Evolutionary conservation across 106 monocot genomes (phyloP).

Genomic region (Posidonia australis): DNA sequence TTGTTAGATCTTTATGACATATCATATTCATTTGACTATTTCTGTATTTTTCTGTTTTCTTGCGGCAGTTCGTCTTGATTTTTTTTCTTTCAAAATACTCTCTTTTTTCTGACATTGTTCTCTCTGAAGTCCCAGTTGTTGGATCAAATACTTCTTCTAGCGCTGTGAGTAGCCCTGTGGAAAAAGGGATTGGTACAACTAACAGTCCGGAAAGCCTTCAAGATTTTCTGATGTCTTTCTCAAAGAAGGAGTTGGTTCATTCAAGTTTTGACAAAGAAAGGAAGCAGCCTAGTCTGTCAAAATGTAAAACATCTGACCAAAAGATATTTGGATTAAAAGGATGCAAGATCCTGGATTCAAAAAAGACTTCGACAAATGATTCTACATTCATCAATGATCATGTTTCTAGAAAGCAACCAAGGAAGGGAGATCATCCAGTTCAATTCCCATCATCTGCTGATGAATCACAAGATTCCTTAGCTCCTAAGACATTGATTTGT

Average conservation of each 20-base stretch:
- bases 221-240: constrained; percentile 31
- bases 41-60: not conserved
- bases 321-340: constrained; percentile 18
- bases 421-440: constrained; percentile 46
- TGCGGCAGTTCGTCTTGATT: not conserved
- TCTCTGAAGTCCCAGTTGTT: not conserved
- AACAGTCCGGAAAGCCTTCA: constrained; percentile 30
- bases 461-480: constrained; percentile 2
- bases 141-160: constrained; percentile 28
- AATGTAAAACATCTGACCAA: constrained; percentile 43
- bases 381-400: constrained; percentile 11
- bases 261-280: constrained; percentile 31
- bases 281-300: constrained; percentile 25
- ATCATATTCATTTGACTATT: not conserved
- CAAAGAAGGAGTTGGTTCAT: constrained; percentile 28
- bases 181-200: constrained; percentile 16
- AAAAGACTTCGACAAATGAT: constrained; percentile 1
- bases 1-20: not conserved
- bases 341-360: not conserved
- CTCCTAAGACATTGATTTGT: constrained; percentile 38
- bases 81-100: not conserved
- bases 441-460: constrained; percentile 13
- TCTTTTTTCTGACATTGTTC: not conserved
- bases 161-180: constrained; percentile 39
- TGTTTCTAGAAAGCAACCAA: constrained; percentile 37